phyloP scores from a whole-genome alignment of 257 asterid genomes.

The Nicotiana tomentosiformis region DNA sequence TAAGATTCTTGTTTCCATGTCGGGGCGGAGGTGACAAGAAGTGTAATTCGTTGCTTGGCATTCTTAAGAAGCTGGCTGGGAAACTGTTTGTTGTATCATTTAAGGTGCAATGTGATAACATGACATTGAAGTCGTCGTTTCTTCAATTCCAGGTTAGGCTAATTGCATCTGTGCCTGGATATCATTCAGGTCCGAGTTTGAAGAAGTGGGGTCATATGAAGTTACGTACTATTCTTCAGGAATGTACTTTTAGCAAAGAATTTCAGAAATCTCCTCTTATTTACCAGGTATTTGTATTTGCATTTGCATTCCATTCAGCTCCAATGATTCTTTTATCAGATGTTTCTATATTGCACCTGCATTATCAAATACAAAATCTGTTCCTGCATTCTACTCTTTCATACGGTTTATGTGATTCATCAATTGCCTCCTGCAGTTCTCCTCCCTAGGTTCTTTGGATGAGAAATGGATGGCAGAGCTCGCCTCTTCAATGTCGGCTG shows the following conservation, averaged over 20 bases:
- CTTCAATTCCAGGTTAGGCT: conserved; percentile 72
- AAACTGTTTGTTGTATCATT: background rate
- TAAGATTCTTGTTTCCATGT: background rate
- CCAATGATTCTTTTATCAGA: conserved; percentile 4
- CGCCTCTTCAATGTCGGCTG: conserved; percentile 80
- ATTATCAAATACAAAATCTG: background rate
- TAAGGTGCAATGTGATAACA: background rate
- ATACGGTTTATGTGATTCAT: background rate
- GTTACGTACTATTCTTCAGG: conserved; percentile 81
- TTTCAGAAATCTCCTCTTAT: conserved; percentile 84
- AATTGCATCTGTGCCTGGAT: conserved; percentile 95
- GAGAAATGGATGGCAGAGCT: conserved; percentile 98
- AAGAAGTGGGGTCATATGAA: conserved; percentile 99
- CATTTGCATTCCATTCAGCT: conserved; percentile 14
- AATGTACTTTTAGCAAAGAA: conserved; percentile 65
- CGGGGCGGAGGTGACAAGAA: background rate
- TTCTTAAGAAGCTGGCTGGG: background rate
- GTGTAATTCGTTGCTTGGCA: background rate
- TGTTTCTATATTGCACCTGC: background rate
- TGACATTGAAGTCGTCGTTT: background rate
- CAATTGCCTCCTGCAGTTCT: conserved; percentile 52
- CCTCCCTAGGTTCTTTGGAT: conserved; percentile 92
- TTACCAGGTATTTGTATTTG: conserved; percentile 57
- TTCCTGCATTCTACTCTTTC: background rate
- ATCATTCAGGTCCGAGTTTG: conserved; percentile 73